Evolutionary conservation across 2,329 filamentous ascomycete genomes (phyloP).

Genomic region (Penicillium aurantiogriseum): DNA sequence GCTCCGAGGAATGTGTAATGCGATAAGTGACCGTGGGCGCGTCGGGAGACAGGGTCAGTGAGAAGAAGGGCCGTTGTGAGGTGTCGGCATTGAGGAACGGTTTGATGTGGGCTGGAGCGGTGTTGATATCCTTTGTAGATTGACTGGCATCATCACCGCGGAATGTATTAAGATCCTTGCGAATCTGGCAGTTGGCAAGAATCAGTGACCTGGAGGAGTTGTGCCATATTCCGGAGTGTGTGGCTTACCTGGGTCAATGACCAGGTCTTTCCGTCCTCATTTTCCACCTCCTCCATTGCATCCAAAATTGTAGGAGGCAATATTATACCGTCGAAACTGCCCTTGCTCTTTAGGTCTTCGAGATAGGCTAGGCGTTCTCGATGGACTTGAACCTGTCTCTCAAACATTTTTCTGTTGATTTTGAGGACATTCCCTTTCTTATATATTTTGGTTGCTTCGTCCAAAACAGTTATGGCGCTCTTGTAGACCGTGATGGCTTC

Average conservation of each 20-base stretch:
- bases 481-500: constrained; percentile 16
- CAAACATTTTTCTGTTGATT: constrained; percentile 20
- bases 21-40: constrained; percentile 13
- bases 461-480: constrained; percentile 8
- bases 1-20: constrained; percentile 17
- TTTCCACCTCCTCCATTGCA: constrained; percentile 11
- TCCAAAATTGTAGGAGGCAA: constrained; percentile 13
- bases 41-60: background rate
- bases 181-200: background rate
- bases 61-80: constrained; percentile 1
- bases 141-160: background rate
- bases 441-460: constrained; percentile 3
- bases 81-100: constrained; percentile 1
- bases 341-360: constrained; percentile 10
- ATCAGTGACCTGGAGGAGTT: background rate
- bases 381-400: constrained; percentile 17
- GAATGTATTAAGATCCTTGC: constrained; percentile 1
- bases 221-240: background rate
- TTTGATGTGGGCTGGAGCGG: background rate
- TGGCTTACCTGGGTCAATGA: constrained; percentile 12
- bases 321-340: constrained; percentile 12
- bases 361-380: constrained; percentile 16
- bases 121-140: background rate
- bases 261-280: constrained; percentile 1
- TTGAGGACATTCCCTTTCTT: constrained; percentile 15